Evolutionary conservation across 1,284 basidiomycete species (phyloP).

Genomic region (Xerocomus minutiporus): DNA sequence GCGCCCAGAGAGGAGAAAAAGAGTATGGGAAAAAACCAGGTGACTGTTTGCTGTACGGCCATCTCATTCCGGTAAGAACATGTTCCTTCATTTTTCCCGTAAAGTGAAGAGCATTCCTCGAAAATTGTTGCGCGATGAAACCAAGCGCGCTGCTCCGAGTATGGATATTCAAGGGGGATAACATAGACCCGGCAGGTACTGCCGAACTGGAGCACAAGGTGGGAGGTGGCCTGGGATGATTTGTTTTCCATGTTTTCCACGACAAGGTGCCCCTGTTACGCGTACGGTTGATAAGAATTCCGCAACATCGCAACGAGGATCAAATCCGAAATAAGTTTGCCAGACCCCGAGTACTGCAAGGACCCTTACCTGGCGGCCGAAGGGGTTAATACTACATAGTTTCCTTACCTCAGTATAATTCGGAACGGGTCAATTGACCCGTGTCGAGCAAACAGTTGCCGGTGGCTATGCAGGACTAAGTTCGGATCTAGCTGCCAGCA

Average conservation of each 20-base stretch:
- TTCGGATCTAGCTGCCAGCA: neutral
- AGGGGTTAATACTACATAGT: neutral
- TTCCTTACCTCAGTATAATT: neutral
- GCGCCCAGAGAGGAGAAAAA: constrained; percentile 9
- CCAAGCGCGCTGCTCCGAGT: neutral
- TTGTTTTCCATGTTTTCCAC: constrained; percentile 25
- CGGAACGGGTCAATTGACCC: no score
- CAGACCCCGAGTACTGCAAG: constrained; percentile 4
- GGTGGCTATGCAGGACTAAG: constrained; percentile 15
- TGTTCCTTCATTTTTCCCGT: constrained; percentile 5
- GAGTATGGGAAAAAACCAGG: neutral
- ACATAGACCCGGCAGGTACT: constrained; percentile 7
- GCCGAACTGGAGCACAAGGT: constrained; percentile 2
- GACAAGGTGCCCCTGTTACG: constrained; percentile 27
- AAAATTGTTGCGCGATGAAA: neutral
- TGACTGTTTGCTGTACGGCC: neutral
- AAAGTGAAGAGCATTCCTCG: neutral
- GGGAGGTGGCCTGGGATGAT: constrained; percentile 15
- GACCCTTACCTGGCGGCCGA: constrained; percentile 8
- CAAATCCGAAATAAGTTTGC: constrained; percentile 13
- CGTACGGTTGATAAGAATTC: constrained; percentile 12
- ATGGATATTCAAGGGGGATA: constrained; percentile 20
- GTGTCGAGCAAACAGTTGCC: neutral
- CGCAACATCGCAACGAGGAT: constrained; percentile 32
- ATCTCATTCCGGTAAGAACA: constrained; percentile 4